These are phyloP conservation scores for Fusarium incarnatum DNA, from an alignment of 2,329 filamentous ascomycete genomes.

Conservation along the genomic window DNA sequence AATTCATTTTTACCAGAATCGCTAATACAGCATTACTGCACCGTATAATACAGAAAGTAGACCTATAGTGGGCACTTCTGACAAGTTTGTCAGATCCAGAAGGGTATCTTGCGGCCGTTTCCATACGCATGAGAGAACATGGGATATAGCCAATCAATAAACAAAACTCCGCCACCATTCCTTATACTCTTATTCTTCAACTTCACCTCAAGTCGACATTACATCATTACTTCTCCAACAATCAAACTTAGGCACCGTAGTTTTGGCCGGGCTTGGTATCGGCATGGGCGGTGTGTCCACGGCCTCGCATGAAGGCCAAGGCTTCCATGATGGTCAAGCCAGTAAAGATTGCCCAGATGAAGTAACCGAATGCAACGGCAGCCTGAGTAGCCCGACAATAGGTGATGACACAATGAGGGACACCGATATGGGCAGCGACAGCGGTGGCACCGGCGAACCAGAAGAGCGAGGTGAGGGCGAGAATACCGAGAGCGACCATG, in stretches of 20 bases:
- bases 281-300: constrained; percentile 50
- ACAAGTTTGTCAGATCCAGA: constrained; percentile 27
- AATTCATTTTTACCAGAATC: background rate
- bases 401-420: constrained; percentile 62
- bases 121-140: constrained; percentile 22
- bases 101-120: constrained; percentile 44
- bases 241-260: constrained; percentile 29
- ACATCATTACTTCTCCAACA: background rate
- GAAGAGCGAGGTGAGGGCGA: constrained; percentile 82
- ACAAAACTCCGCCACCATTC: constrained; percentile 1
- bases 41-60: constrained; percentile 13
- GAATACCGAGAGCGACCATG: constrained; percentile 73
- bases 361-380: constrained; percentile 73
- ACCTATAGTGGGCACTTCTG: constrained; percentile 21
- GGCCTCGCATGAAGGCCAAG: constrained; percentile 57
- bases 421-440: constrained; percentile 72
- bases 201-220: background rate
- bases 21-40: background rate
- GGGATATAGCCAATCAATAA: constrained; percentile 1
- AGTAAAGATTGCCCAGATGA: constrained; percentile 68
- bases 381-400: constrained; percentile 72
- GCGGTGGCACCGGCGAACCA: constrained; percentile 92
- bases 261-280: constrained; percentile 45
- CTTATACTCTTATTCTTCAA: background rate
- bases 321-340: constrained; percentile 61